A percentile compares a stretch with the other conserved stretches of the same genome.
Conservation (phyloP, 495 filamentous ascomycete species). For the Talaromyces ruber region DNA sequence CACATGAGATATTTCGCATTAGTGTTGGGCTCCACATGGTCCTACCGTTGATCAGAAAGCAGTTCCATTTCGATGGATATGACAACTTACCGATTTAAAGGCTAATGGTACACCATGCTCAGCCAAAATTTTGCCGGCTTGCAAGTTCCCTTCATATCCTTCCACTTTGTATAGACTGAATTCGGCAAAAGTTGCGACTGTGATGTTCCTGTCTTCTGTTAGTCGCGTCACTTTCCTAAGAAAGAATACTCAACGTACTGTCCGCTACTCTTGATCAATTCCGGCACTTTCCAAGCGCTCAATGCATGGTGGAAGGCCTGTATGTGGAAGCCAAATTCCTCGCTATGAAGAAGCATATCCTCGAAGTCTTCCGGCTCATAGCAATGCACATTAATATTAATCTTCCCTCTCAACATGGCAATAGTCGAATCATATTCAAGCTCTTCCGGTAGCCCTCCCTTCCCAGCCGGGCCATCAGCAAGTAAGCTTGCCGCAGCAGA, state of each 20-base stretch:
- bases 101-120: slow-evolving; percentile 48
- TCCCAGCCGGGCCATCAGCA: slow-evolving; percentile 8
- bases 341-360: slow-evolving; percentile 51
- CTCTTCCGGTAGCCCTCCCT: slow-evolving; percentile 35
- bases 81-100: slow-evolving; percentile 27
- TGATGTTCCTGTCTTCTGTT: slow-evolving; percentile 14
- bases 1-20: slow-evolving; percentile 35
- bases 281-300: slow-evolving; percentile 51
- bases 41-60: slow-evolving; percentile 4
- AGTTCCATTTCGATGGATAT: background rate
- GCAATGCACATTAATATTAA: slow-evolving; percentile 57
- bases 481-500: slow-evolving; percentile 10
- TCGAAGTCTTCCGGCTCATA: slow-evolving; percentile 59
- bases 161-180: slow-evolving; percentile 59
- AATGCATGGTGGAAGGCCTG: slow-evolving; percentile 59
- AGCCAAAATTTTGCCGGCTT: slow-evolving; percentile 51
- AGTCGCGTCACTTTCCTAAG: background rate
- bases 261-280: slow-evolving; percentile 38
- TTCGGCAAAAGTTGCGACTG: slow-evolving; percentile 45
- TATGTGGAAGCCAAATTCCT: slow-evolving; percentile 56
- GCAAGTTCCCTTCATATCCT: slow-evolving; percentile 48
- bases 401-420: slow-evolving; percentile 51
- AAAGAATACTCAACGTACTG: background rate
- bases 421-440: slow-evolving; percentile 48
- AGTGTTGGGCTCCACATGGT: slow-evolving; percentile 26